Evolutionary conservation across 2,329 filamentous ascomycete genomes (phyloP).

Genomic region (Trichoderma afroharzianum): DNA sequence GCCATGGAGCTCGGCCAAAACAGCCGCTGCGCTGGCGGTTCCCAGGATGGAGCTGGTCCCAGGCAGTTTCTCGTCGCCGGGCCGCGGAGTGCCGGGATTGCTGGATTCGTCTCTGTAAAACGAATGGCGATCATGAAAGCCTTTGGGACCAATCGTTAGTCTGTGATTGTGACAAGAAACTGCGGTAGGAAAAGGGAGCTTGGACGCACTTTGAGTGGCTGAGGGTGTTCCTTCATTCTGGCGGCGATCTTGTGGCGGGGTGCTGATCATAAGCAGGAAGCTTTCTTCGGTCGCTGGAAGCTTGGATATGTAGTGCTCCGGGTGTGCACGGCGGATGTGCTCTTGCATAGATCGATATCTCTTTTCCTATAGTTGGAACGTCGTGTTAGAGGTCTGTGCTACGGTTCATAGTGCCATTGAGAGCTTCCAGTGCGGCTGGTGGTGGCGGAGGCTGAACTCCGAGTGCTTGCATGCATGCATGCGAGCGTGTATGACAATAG

Average conservation of each 20-base stretch:
- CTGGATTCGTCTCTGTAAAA: slow-evolving; percentile 63
- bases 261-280: slow-evolving; percentile 94
- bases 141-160: slow-evolving; percentile 25
- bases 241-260: slow-evolving; percentile 71
- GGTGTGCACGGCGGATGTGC: slow-evolving; percentile 95
- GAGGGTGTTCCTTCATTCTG: slow-evolving; percentile 38
- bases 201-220: slow-evolving; percentile 31
- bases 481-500: neutral
- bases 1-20: slow-evolving; percentile 76
- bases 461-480: neutral
- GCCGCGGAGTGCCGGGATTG: slow-evolving; percentile 65
- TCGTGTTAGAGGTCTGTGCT: slow-evolving; percentile 2
- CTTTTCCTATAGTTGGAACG: slow-evolving; percentile 65
- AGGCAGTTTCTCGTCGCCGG: slow-evolving; percentile 58
- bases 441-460: slow-evolving; percentile 23
- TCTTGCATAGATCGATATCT: slow-evolving; percentile 98
- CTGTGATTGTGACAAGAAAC: neutral
- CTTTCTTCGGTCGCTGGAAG: slow-evolving; percentile 97
- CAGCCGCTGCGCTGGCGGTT: slow-evolving; percentile 73
- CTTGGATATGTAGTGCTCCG: slow-evolving; percentile 96
- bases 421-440: slow-evolving; percentile 2
- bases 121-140: slow-evolving; percentile 44
- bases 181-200: slow-evolving; percentile 12
- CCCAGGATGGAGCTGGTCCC: slow-evolving; percentile 47
- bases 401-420: slow-evolving; percentile 7